Percentiles rank a stretch among this genome's conserved stretches.
Evolutionary conservation across 2,329 filamentous ascomycete genomes (phyloP).

Genomic region (Neopestalotiopsis rosae): DNA sequence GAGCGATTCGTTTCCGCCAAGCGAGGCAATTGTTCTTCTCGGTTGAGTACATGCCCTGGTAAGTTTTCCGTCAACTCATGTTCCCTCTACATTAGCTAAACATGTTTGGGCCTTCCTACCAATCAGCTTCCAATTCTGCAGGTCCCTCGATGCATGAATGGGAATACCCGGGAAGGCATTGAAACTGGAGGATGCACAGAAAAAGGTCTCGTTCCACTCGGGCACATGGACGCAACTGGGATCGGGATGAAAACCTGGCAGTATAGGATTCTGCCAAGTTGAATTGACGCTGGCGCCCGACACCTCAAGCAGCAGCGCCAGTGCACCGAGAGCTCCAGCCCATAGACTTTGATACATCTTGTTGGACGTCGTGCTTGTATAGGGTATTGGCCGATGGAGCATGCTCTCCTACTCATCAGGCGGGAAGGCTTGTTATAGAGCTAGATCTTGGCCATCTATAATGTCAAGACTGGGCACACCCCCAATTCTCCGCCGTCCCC

Average conservation of each 20-base stretch:
- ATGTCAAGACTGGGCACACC: background rate
- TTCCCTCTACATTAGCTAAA: background rate
- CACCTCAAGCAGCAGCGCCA: background rate
- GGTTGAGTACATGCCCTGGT: constrained; percentile 34
- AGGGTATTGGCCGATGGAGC: background rate
- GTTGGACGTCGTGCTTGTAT: background rate
- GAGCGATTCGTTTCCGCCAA: constrained; percentile 35
- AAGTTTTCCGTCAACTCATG: background rate
- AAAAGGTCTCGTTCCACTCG: constrained; percentile 44
- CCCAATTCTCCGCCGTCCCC: constrained; percentile 3
- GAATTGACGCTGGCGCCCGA: constrained; percentile 25
- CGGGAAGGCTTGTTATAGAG: background rate
- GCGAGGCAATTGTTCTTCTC: constrained; percentile 32
- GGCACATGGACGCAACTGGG: constrained; percentile 48
- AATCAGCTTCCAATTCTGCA: constrained; percentile 45
- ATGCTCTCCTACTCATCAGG: background rate
- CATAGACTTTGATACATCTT: background rate
- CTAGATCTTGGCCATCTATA: background rate
- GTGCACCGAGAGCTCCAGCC: background rate
- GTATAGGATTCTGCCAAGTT: constrained; percentile 46
- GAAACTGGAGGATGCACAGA: constrained; percentile 51
- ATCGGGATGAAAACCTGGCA: constrained; percentile 52
- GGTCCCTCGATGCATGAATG: constrained; percentile 48
- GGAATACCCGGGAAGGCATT: constrained; percentile 50
- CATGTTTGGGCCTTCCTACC: constrained; percentile 20